Evolutionary conservation across 306 rosid genomes (phyloP).

Genomic region (Vigna hirtella): DNA sequence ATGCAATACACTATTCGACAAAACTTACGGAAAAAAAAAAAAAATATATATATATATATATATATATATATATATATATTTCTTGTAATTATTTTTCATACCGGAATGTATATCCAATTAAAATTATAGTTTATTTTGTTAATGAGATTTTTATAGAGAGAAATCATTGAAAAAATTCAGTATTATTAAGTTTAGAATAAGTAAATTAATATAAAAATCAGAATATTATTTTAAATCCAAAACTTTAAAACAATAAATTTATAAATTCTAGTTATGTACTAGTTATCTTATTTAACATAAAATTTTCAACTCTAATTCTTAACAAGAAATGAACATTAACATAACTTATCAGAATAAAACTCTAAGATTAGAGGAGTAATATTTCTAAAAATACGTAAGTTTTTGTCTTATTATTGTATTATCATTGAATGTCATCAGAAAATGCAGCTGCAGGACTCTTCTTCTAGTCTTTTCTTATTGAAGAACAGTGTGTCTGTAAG

Average conservation of each 20-base stretch:
- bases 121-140: not conserved
- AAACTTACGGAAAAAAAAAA: not conserved
- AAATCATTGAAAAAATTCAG: too few species aligned
- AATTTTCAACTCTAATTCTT: too few species aligned
- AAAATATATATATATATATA: too few species aligned
- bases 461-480: not conserved
- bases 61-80: not conserved
- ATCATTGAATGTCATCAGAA: conserved; percentile 1
- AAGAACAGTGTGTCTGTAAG: conserved; percentile 16
- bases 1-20: not conserved
- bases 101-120: too few species aligned
- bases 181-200: too few species aligned
- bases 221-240: too few species aligned
- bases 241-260: too few species aligned
- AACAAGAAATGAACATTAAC: not conserved
- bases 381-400: too few species aligned
- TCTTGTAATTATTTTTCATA: not conserved
- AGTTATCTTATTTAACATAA: too few species aligned
- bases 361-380: not conserved
- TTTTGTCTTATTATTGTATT: not conserved
- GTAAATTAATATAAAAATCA: too few species aligned
- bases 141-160: not conserved
- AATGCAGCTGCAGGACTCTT: not conserved
- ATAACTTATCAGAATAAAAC: not conserved
- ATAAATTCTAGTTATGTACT: too few species aligned